These are phyloP conservation scores for Chaetomiaceae sp. DNA, from an alignment of 2,329 filamentous ascomycete species.

Conservation along the genomic window DNA sequence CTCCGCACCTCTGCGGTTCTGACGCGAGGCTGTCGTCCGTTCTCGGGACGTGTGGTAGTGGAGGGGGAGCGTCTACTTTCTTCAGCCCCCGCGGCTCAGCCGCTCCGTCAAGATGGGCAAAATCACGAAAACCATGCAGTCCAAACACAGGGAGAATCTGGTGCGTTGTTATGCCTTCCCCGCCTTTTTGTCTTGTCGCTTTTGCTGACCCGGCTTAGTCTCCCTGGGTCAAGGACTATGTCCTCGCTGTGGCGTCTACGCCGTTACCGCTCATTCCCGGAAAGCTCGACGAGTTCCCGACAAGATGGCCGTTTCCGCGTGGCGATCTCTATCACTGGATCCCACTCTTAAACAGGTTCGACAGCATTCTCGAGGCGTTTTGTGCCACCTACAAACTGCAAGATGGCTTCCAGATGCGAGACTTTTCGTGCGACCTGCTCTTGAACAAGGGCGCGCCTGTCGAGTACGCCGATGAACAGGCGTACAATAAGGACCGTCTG, in stretches of 20 bases:
- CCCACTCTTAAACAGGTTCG: slow-evolving; percentile 86
- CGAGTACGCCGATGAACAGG: slow-evolving; percentile 47
- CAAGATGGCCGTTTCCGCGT: slow-evolving; percentile 89
- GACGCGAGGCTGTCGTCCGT: slow-evolving; percentile 39
- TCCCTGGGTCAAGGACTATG: slow-evolving; percentile 78
- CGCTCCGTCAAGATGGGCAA: slow-evolving; percentile 62
- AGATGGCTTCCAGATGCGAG: slow-evolving; percentile 72
- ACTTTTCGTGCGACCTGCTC: slow-evolving; percentile 66
- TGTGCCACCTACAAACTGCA: slow-evolving; percentile 75
- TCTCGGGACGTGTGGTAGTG: slow-evolving; percentile 44
- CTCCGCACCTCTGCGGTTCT: slow-evolving; percentile 11
- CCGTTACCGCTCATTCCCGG: slow-evolving; percentile 73
- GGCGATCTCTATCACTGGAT: slow-evolving; percentile 99
- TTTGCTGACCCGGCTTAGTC: slow-evolving; percentile 55
- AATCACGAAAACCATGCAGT: slow-evolving; percentile 63
- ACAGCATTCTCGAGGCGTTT: slow-evolving; percentile 78
- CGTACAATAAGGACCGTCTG: slow-evolving; percentile 46
- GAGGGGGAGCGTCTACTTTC: slow-evolving; percentile 50
- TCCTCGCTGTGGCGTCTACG: slow-evolving; percentile 62
- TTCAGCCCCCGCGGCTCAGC: slow-evolving; percentile 49
- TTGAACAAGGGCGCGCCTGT: slow-evolving; percentile 53
- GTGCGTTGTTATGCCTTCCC: slow-evolving; percentile 40
- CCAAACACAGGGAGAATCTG: slow-evolving; percentile 63
- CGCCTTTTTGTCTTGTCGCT: neutral
- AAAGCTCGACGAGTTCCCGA: slow-evolving; percentile 75